phyloP scores from a whole-genome alignment of 2,329 filamentous ascomycete species.

The Sclerotinia borealis region DNA sequence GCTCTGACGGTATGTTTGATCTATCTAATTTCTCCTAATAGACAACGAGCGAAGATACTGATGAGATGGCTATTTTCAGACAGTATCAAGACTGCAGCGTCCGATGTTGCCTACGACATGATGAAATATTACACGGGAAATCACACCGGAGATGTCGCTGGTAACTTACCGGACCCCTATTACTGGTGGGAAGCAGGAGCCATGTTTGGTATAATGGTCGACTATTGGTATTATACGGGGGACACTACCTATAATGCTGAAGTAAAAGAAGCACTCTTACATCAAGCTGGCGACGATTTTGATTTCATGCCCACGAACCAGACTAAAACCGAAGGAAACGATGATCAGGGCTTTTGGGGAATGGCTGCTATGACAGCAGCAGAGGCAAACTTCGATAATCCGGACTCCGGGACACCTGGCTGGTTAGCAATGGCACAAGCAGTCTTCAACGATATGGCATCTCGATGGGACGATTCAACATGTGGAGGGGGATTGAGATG shows the following conservation, averaged over 20 bases:
- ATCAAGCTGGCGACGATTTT: slow-evolving; percentile 63
- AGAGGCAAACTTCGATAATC: slow-evolving; percentile 56
- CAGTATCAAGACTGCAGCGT: slow-evolving; percentile 32
- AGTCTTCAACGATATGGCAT: slow-evolving; percentile 63
- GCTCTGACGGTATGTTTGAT: slow-evolving; percentile 3
- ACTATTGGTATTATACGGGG: slow-evolving; percentile 79
- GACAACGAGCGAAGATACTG: not conserved
- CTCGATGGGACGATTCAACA: slow-evolving; percentile 60
- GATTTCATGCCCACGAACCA: slow-evolving; percentile 75
- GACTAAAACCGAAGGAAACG: slow-evolving; percentile 55
- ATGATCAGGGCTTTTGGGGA: slow-evolving; percentile 69
- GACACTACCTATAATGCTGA: slow-evolving; percentile 62
- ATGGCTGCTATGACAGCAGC: slow-evolving; percentile 64
- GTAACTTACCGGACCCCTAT: slow-evolving; percentile 38
- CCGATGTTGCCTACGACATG: slow-evolving; percentile 40
- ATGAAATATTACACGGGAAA: slow-evolving; percentile 47
- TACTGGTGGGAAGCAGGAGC: slow-evolving; percentile 55
- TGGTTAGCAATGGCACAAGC: slow-evolving; percentile 70
- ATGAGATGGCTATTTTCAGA: slow-evolving; percentile 9
- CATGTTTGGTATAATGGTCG: slow-evolving; percentile 64
- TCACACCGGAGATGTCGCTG: slow-evolving; percentile 43
- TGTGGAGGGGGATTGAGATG: slow-evolving; percentile 74
- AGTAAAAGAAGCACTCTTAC: slow-evolving; percentile 57
- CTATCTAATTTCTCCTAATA: not conserved
- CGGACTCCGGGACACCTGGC: slow-evolving; percentile 47